A percentile compares a stretch with the other conserved stretches of the same genome.
These are phyloP conservation scores for Synchytrium microbalum DNA, from an alignment of 371 early-diverging fungal species.

Conservation along the genomic window DNA sequence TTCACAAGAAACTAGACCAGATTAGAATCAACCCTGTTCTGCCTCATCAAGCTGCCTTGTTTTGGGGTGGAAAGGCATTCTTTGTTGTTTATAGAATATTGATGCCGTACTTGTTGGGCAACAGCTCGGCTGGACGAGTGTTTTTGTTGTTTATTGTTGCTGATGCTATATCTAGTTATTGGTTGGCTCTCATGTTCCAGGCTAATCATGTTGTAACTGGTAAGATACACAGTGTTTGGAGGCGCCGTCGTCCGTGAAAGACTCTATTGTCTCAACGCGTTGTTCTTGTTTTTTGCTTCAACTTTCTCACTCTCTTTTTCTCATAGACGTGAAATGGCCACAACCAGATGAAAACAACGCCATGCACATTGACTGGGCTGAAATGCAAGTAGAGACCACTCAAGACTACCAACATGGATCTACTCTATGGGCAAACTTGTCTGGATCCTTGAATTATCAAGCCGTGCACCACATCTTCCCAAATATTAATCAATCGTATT, in stretches of 20 bases:
- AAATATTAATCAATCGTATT: constrained; percentile 46
- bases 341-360: constrained; percentile 36
- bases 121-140: constrained; percentile 25
- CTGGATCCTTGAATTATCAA: constrained; percentile 53
- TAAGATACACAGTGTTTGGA: no score
- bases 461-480: constrained; percentile 55
- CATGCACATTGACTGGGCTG: constrained; percentile 49
- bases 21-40: constrained; percentile 44
- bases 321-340: constrained; percentile 41
- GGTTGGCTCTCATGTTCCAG: constrained; percentile 52
- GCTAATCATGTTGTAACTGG: constrained; percentile 50
- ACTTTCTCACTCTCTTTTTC: no score
- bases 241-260: no score
- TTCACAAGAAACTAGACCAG: constrained; percentile 35
- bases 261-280: background rate
- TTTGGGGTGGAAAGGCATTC: constrained; percentile 52
- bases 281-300: background rate
- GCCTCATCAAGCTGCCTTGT: constrained; percentile 35
- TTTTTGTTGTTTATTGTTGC: constrained; percentile 32
- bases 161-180: constrained; percentile 41
- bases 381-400: constrained; percentile 49
- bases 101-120: constrained; percentile 30
- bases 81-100: constrained; percentile 43
- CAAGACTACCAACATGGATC: constrained; percentile 55
- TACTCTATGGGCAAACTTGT: constrained; percentile 35